Percentiles rank a stretch among this genome's conserved stretches.
These are phyloP conservation scores for Sclerotinia trifoliorum DNA, from an alignment of 2,329 filamentous ascomycete species.

Conservation along the genomic window DNA sequence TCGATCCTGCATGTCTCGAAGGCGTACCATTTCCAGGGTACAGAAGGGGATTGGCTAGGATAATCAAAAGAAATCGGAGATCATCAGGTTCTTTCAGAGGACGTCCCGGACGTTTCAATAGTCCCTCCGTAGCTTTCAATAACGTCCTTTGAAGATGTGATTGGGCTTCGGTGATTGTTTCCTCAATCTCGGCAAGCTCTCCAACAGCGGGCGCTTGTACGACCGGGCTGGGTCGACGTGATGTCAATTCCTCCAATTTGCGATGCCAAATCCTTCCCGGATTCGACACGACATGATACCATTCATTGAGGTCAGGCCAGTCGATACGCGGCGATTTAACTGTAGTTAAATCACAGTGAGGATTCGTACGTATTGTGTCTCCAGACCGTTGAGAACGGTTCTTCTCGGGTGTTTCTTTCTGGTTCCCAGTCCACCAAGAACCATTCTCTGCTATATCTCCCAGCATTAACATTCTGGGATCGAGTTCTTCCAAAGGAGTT, in stretches of 20 bases:
- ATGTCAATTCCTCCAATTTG: constrained; percentile 55
- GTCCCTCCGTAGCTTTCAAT: constrained; percentile 73
- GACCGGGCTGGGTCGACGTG: constrained; percentile 30
- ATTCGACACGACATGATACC: constrained; percentile 70
- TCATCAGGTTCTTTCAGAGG: constrained; percentile 67
- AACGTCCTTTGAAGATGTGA: constrained; percentile 67
- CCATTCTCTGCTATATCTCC: constrained; percentile 80
- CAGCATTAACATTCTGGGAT: constrained; percentile 71
- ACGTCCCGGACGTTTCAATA: constrained; percentile 76
- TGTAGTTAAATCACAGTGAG: constrained; percentile 46
- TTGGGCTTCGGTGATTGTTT: constrained; percentile 59
- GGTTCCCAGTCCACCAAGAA: constrained; percentile 72
- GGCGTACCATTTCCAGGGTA: constrained; percentile 45
- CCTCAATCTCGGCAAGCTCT: constrained; percentile 48
- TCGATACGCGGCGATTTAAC: constrained; percentile 68
- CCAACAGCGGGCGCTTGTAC: constrained; percentile 27
- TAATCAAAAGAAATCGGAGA: constrained; percentile 73
- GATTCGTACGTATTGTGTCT: constrained; percentile 30
- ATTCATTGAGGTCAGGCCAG: constrained; percentile 68
- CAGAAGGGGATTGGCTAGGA: constrained; percentile 76
- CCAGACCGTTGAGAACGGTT: constrained; percentile 37
- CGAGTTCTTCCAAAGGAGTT: constrained; percentile 56
- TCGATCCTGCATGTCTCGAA: constrained; percentile 16
- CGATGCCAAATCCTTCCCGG: constrained; percentile 66
- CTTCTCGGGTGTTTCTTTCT: constrained; percentile 42